Percentiles rank a stretch among this genome's conserved stretches.
Conservation (phyloP, 208 protist species). For the Crithidia fasciculata region DNA sequence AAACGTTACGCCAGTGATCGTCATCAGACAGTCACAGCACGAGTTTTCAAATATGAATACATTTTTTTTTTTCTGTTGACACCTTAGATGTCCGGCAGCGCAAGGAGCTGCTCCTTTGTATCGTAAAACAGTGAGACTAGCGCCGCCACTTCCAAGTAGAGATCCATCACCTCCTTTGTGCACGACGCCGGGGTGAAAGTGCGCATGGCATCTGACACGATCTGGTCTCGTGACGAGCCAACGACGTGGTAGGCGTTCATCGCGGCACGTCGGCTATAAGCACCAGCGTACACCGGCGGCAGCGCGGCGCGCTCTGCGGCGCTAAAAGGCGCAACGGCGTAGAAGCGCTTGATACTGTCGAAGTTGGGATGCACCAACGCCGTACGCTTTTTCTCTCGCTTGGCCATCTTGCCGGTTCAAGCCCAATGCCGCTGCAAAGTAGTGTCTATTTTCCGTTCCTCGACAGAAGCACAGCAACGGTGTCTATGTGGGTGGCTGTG, state of each 20-base stretch:
- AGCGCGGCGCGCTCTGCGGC: slow-evolving; percentile 52
- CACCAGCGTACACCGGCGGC: slow-evolving; percentile 57
- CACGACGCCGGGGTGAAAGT: slow-evolving; percentile 68
- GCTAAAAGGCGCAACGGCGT: slow-evolving; percentile 54
- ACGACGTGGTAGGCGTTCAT: slow-evolving; percentile 71
- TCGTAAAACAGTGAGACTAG: slow-evolving; percentile 87
- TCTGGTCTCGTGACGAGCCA: slow-evolving; percentile 69
- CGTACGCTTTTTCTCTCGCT: slow-evolving; percentile 37
- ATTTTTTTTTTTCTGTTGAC: background rate
- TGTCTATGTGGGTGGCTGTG: too few relatives aligned
- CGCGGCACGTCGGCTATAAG: slow-evolving; percentile 68
- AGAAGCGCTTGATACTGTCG: slow-evolving; percentile 81
- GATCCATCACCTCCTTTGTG: slow-evolving; percentile 68
- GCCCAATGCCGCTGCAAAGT: too few relatives aligned
- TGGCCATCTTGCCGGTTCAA: slow-evolving; percentile 31
- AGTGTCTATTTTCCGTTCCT: background rate
- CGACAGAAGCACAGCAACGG: too few relatives aligned
- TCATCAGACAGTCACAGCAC: background rate
- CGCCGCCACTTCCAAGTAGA: slow-evolving; percentile 75
- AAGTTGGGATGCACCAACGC: slow-evolving; percentile 68
- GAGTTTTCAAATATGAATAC: background rate
- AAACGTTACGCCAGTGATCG: background rate
- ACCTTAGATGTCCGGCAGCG: slow-evolving; percentile 38
- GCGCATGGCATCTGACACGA: slow-evolving; percentile 76
- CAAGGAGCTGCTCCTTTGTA: slow-evolving; percentile 61